Conservation (phyloP, 2,329 filamentous ascomycete species). For the Neoascochyta sp. region DNA sequence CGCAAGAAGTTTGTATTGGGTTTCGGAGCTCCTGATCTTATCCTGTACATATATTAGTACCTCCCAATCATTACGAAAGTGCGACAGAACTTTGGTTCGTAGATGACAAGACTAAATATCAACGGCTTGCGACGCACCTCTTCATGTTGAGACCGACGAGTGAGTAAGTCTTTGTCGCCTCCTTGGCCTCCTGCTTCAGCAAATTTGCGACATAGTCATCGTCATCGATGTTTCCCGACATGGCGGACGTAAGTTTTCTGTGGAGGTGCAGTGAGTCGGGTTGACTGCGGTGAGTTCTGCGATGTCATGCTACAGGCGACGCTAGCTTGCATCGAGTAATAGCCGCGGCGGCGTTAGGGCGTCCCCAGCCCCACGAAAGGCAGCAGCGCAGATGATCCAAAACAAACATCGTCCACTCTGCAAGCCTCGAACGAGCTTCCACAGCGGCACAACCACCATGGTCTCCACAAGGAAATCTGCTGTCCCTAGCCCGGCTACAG, state of each 20-base stretch:
- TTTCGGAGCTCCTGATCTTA: slow-evolving; percentile 68
- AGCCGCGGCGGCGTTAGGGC: slow-evolving; percentile 19
- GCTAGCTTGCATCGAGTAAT: slow-evolving; percentile 16
- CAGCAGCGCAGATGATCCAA: slow-evolving; percentile 13
- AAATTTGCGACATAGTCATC: slow-evolving; percentile 78
- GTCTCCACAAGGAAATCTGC: slow-evolving; percentile 22
- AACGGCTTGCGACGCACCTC: slow-evolving; percentile 42
- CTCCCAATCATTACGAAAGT: neutral
- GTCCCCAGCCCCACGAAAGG: slow-evolving; percentile 16
- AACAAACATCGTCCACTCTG: slow-evolving; percentile 28
- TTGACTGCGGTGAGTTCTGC: slow-evolving; percentile 1
- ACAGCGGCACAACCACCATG: slow-evolving; percentile 16
- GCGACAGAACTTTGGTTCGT: slow-evolving; percentile 2
- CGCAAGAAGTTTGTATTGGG: slow-evolving; percentile 88
- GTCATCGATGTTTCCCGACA: slow-evolving; percentile 40
- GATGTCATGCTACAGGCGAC: slow-evolving; percentile 4
- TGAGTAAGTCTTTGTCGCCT: slow-evolving; percentile 70
- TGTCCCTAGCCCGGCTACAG: slow-evolving; percentile 21
- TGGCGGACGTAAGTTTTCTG: slow-evolving; percentile 11
- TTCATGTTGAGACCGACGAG: slow-evolving; percentile 62
- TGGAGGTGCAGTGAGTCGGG: neutral
- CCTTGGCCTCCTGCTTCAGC: slow-evolving; percentile 74
- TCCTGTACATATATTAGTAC: slow-evolving; percentile 40
- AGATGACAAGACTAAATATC: neutral
- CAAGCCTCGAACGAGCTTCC: slow-evolving; percentile 1